phyloP scores from a whole-genome alignment of 73 alveolate genomes.

The Effrenium voratum region DNA sequence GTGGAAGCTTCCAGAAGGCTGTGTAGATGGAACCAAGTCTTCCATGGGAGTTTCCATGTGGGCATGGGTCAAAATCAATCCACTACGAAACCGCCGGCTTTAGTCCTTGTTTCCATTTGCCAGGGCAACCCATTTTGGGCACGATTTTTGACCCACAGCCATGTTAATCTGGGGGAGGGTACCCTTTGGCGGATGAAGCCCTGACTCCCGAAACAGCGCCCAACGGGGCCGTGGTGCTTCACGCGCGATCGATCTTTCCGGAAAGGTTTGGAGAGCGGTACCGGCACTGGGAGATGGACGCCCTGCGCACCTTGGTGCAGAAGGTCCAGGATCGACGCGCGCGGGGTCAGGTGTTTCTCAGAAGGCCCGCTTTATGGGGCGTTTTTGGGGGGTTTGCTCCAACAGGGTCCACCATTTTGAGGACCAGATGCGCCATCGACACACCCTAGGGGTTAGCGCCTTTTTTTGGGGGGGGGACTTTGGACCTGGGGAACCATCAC shows the following conservation, averaged over 20 bases:
- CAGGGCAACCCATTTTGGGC: neutral
- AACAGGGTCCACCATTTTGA: no score
- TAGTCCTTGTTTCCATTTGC: no score
- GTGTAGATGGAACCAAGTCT: neutral
- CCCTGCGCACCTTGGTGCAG: slow-evolving; percentile 49
- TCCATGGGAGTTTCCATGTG: no score
- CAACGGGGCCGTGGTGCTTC: neutral
- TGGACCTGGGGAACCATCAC: no score
- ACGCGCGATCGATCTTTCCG: neutral
- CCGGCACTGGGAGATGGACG: slow-evolving; percentile 82
- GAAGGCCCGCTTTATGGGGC: no score
- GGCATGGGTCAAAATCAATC: no score
- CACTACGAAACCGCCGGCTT: no score
- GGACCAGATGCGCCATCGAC: no score
- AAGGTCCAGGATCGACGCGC: slow-evolving; percentile 37
- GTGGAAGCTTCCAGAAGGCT: neutral
- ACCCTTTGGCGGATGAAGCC: neutral
- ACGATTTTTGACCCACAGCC: neutral
- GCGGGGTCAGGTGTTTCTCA: no score
- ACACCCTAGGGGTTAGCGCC: no score
- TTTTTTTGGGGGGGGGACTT: no score
- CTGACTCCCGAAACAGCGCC: neutral
- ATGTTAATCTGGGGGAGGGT: neutral
- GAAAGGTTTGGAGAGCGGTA: slow-evolving; percentile 79
- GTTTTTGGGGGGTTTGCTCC: no score